Percentiles rank a stretch among this genome's conserved stretches.
phyloP scores from a whole-genome alignment of 345 rosid genomes.

The Nasturtium officinale region DNA sequence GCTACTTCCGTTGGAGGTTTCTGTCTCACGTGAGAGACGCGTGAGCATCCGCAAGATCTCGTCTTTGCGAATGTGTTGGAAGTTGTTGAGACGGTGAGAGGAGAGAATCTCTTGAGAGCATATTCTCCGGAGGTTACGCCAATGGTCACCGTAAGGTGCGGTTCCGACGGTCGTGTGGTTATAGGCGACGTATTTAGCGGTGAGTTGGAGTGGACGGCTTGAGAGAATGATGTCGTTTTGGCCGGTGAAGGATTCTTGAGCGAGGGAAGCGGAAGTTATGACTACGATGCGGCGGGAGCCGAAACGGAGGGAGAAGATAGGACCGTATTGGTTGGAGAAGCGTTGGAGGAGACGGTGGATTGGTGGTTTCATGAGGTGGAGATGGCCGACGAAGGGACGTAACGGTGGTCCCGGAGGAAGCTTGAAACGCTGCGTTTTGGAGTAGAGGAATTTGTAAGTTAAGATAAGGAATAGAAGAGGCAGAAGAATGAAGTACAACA shows the following conservation, averaged over 20 bases:
- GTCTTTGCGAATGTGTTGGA: constrained; percentile 42
- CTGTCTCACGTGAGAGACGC: constrained; percentile 39
- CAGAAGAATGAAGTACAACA: constrained; percentile 26
- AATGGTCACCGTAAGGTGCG: constrained; percentile 60
- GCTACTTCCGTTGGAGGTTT: constrained; percentile 28
- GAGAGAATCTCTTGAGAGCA: constrained; percentile 55
- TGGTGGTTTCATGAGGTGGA: constrained; percentile 53
- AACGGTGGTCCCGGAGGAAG: constrained; percentile 51
- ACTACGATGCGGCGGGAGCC: constrained; percentile 48
- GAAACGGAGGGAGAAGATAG: constrained; percentile 51
- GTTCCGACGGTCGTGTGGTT: constrained; percentile 38
- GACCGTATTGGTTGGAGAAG: constrained; percentile 46
- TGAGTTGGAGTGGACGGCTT: constrained; percentile 46
- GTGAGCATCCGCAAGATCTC: constrained; percentile 49
- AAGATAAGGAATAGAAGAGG: constrained; percentile 2
- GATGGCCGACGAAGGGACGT: constrained; percentile 54
- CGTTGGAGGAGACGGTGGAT: constrained; percentile 43
- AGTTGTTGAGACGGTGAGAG: constrained; percentile 46
- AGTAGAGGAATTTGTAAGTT: constrained; percentile 9
- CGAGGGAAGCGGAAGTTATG: constrained; percentile 50
- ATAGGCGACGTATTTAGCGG: constrained; percentile 51
- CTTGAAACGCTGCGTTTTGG: constrained; percentile 3
- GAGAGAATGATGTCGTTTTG: constrained; percentile 58
- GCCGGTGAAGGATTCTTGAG: constrained; percentile 54
- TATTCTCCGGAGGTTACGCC: constrained; percentile 68